Evolutionary conservation across 2,329 filamentous ascomycete genomes (phyloP), one percentile per base, ranked within the genome.

Genomic region (Cryphonectria nitschkei): DNA sequence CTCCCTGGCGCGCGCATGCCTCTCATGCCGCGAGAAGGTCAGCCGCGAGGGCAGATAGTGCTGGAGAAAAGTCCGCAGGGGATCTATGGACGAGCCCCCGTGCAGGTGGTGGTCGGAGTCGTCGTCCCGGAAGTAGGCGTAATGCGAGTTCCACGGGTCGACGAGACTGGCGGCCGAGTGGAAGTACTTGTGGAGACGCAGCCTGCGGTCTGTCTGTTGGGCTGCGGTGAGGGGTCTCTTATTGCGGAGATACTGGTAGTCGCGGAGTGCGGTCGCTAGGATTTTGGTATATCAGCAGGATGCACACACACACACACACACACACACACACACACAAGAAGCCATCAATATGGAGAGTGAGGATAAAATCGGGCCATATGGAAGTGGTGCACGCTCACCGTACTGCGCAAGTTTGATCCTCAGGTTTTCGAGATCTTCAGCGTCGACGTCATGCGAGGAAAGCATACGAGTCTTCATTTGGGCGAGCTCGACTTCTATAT

Each of bases 111-210:
- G 29, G 29, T 67, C 32, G 29, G 43, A 46, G 16, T 46, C 29
- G 29, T 68, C 46, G 32, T 68, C 65, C 26, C 65, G 29, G 41
- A 70, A 68, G 29, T 43, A 71, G 56, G 66, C 34, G 50, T 71
- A 73, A 63, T 73, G 66, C 19, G 66, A 70, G 11, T 71, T 41
- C 46, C 65, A 73, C 6, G 71, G 69, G 54, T 73, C 71, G 29
- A 56, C 43, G 54, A 56, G 46, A 46, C 67, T 63, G 34, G 16
- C 22, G 9, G 52, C 26, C 9, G 62, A 65, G 46, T 71, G 62
- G 52, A 73, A 71, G 62, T 66, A 69, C 8, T 70, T 52, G 19
- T 71, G 61, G 1, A 71, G 46, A 7, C 68, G 64, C n/a, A 73
- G 66, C 58, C 69, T 73, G 62, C 65, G 65, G 13, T 41, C 34